Conservation (phyloP, 2,329 filamentous ascomycete genomes). For the Fusarium poae region DNA sequence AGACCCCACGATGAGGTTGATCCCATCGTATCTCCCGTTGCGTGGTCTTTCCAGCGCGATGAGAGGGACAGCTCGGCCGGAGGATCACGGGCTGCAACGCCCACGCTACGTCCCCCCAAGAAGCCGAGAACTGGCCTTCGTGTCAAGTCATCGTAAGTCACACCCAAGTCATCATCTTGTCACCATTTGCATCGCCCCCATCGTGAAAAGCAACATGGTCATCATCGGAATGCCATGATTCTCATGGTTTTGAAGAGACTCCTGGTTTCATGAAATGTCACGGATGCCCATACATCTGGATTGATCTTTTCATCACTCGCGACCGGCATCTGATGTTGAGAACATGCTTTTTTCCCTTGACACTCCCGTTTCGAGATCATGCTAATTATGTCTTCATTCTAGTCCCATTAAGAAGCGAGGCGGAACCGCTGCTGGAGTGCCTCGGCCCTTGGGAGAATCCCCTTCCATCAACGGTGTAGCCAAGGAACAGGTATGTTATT, state of each 20-base stretch:
- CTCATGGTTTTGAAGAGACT: constrained; percentile 5
- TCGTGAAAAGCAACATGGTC: constrained; percentile 1
- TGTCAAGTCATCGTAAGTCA: constrained; percentile 77
- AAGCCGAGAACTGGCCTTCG: constrained; percentile 72
- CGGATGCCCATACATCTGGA: constrained; percentile 23
- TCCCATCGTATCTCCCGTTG: constrained; percentile 65
- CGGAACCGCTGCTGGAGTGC: constrained; percentile 76
- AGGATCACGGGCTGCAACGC: constrained; percentile 72
- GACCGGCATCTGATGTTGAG: constrained; percentile 4
- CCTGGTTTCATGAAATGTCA: constrained; percentile 30
- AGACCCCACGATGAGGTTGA: constrained; percentile 68
- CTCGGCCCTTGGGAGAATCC: constrained; percentile 73
- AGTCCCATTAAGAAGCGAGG: constrained; percentile 81
- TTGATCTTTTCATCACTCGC: constrained; percentile 18
- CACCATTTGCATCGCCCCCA: constrained; percentile 7
- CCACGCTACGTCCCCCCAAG: constrained; percentile 68
- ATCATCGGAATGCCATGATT: constrained; percentile 4
- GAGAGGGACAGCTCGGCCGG: constrained; percentile 60
- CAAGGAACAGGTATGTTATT: constrained; percentile 64
- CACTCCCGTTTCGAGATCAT: background rate
- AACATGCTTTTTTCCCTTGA: background rate
- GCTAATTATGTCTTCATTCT: constrained; percentile 49
- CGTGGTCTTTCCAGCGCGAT: constrained; percentile 63
- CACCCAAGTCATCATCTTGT: constrained; percentile 18
- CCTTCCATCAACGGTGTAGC: constrained; percentile 69